These are phyloP conservation scores for Geotrichum reessii DNA, from an alignment of 1,139 yeast species.

Conservation along the genomic window DNA sequence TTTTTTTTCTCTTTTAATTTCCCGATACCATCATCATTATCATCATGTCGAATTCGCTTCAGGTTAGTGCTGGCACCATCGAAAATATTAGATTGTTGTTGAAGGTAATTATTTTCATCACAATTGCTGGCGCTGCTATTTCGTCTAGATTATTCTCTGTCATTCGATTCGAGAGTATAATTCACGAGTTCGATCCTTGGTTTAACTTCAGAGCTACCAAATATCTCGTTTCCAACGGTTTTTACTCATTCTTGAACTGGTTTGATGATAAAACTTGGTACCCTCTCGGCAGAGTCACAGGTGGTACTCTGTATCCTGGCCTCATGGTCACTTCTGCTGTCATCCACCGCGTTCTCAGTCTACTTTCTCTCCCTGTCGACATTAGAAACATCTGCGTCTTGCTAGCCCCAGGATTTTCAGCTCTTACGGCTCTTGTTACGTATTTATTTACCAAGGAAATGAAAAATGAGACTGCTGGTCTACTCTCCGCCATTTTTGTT, in stretches of 20 bases:
- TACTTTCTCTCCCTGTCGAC: conserved; percentile 74
- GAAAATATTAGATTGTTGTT: conserved; percentile 41
- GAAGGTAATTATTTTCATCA: conserved; percentile 57
- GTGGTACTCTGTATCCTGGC: conserved; percentile 97
- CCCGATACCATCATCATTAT: background rate
- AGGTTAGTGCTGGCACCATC: conserved; percentile 19
- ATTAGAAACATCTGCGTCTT: conserved; percentile 93
- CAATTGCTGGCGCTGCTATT: conserved; percentile 84
- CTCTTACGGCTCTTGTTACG: conserved; percentile 88
- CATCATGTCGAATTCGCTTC: conserved; percentile 10
- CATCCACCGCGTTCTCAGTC: conserved; percentile 68
- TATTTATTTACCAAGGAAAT: conserved; percentile 84
- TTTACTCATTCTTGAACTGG: conserved; percentile 92
- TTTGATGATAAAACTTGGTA: conserved; percentile 99
- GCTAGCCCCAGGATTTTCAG: conserved; percentile 95
- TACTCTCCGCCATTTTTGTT: conserved; percentile 88
- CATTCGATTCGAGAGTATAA: conserved; percentile 75
- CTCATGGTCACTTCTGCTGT: conserved; percentile 94
- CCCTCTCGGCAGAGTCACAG: conserved; percentile 97
- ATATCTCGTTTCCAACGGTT: conserved; percentile 76
- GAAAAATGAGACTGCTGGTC: conserved; percentile 85
- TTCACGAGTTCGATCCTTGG: conserved; percentile 99
- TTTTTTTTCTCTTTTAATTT: background rate
- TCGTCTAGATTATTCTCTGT: conserved; percentile 72
- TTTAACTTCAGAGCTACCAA: conserved; percentile 94